Evolutionary conservation across 148 eudicot genomes (phyloP), one percentile per base, ranked within the genome.

Genomic region (Fagopyrum esculentum): DNA sequence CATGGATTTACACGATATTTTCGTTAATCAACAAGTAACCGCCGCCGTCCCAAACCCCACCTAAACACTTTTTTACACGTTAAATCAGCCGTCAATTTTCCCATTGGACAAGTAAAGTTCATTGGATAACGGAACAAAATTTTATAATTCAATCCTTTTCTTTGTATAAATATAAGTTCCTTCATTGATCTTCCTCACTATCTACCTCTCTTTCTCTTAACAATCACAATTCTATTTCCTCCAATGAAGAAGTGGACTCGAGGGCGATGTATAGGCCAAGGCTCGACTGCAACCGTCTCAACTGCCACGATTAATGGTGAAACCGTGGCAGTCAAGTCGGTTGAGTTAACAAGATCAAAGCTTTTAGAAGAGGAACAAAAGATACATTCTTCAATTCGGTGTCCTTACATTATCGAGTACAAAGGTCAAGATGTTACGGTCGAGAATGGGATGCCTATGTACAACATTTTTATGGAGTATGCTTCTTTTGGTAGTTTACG

Each of bases 211-310:
- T 66, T 9, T 66, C 69, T 63, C 69, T 13, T 1, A 35, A 35
- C 6, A 13, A 43, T 1, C 45, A 57, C 63, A 57, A 17, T 57
- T 63, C 44, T 6, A 11, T 9, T 47, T 16, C 48, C 74, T 6
- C 77, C 73, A 0, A 78, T 77, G 73, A 84, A 81, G 73, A 84
- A 81, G 45, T 74, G 75, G 9, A 84, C 79, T 22, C 82, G 87
- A 77, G 91, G 89, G 74, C 86, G 46, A 73, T 64, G 57, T 70
- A 74, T 88, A 69, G 91, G 89, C 79, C 86, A 82, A 30, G 91
- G 91, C 55, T 81, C 87, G 45, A 70, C 87, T 43, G 91, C 91
- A 73, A 76, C 83, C 50, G 91, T 88, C 76, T 84, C 86, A 17
- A 40, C 60, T 66, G 89, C 91, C 10, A 69, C 0, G 59, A 64